These are phyloP conservation scores for Venturiaceae sp. DNA, from an alignment of 2,329 filamentous ascomycete species.

Conservation along the genomic window DNA sequence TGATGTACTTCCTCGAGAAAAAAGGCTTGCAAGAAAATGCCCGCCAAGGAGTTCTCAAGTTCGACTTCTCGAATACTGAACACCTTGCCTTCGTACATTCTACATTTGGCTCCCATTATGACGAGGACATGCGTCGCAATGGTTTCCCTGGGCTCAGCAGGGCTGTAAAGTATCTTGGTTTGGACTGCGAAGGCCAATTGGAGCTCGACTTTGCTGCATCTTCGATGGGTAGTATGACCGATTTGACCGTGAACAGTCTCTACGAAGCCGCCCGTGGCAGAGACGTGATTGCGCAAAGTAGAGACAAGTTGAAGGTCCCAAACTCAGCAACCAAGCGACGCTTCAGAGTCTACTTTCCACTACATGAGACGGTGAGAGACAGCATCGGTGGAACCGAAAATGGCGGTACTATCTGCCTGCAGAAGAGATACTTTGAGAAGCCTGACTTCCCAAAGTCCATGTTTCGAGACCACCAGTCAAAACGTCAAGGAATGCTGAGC, in stretches of 20 bases:
- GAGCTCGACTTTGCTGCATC: conserved; percentile 71
- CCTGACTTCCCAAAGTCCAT: conserved; percentile 60
- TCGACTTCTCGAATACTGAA: conserved; percentile 69
- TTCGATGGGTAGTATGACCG: conserved; percentile 69
- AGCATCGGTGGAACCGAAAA: conserved; percentile 25
- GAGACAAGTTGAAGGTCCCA: neutral
- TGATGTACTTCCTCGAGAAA: conserved; percentile 60
- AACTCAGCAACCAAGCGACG: conserved; percentile 26
- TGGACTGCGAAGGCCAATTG: conserved; percentile 39
- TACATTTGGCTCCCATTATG: conserved; percentile 49
- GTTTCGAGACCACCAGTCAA: conserved; percentile 67
- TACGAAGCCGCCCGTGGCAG: conserved; percentile 49
- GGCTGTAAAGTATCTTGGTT: conserved; percentile 54
- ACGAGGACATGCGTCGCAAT: conserved; percentile 36
- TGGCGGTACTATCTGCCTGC: conserved; percentile 77
- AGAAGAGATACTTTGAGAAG: conserved; percentile 61
- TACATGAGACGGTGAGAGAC: conserved; percentile 45
- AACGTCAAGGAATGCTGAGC: conserved; percentile 63
- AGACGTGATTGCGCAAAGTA: neutral
- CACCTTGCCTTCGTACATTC: conserved; percentile 75
- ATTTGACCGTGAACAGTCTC: conserved; percentile 52
- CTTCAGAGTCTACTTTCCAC: conserved; percentile 75
- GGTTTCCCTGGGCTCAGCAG: conserved; percentile 67
- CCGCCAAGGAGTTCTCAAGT: conserved; percentile 59
- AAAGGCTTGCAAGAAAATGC: conserved; percentile 56